A percentile compares a stretch with the other conserved stretches of the same genome.
These are phyloP conservation scores for Bipolaris oryzae DNA, from an alignment of 2,329 filamentous ascomycete species.

Conservation along the genomic window DNA sequence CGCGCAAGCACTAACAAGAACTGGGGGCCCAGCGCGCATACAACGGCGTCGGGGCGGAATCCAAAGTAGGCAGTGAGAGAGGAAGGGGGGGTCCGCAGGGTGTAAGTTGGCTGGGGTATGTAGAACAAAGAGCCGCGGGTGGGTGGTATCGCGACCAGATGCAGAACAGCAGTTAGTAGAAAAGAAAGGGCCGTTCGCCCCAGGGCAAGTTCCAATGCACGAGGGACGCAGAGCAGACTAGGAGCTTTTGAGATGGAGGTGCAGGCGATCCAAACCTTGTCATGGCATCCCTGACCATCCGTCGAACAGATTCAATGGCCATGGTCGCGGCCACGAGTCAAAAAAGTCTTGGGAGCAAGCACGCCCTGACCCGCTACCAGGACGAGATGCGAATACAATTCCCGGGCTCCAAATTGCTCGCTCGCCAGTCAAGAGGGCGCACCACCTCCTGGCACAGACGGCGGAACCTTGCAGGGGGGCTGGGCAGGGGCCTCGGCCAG, in stretches of 20 bases:
- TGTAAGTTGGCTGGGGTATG: background rate
- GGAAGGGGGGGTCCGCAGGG: background rate
- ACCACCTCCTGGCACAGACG: background rate
- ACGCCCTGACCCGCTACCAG: slow-evolving; percentile 1
- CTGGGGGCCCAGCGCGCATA: slow-evolving; percentile 11
- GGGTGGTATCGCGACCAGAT: slow-evolving; percentile 8
- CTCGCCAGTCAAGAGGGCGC: background rate
- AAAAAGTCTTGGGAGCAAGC: background rate
- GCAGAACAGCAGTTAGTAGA: background rate
- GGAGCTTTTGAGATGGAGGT: slow-evolving; percentile 17
- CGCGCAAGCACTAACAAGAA: slow-evolving; percentile 18
- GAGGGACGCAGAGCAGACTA: slow-evolving; percentile 14
- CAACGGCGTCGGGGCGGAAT: slow-evolving; percentile 1
- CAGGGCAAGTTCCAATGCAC: slow-evolving; percentile 10
- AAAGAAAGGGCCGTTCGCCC: background rate
- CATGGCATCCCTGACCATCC: slow-evolving; percentile 12
- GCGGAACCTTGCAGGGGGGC: background rate
- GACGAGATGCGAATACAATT: background rate
- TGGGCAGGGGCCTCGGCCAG: background rate
- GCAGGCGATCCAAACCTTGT: slow-evolving; percentile 19
- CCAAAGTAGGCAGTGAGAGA: background rate
- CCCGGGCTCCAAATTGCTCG: background rate
- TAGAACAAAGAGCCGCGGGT: background rate
- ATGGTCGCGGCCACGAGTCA: slow-evolving; percentile 15
- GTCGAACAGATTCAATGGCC: slow-evolving; percentile 1